Percentiles rank a stretch among this genome's conserved stretches.
Conservation (phyloP, 495 filamentous ascomycete genomes). For the Penicillium silybi region DNA sequence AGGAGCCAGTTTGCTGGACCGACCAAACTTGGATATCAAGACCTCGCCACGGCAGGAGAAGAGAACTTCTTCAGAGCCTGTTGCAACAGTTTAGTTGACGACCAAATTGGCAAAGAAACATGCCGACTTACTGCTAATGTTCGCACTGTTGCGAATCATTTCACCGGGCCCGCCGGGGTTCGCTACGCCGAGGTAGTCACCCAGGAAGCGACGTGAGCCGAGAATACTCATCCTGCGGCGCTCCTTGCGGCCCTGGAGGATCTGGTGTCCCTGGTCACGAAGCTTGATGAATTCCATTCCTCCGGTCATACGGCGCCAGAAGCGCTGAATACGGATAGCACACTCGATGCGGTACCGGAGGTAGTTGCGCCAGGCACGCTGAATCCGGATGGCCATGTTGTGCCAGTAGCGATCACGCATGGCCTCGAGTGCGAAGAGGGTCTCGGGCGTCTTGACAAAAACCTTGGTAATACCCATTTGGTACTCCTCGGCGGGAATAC, state of each 20-base stretch:
- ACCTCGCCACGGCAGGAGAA: constrained; percentile 91
- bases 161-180: constrained; percentile 78
- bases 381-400: constrained; percentile 98
- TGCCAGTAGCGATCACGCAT: constrained; percentile 99
- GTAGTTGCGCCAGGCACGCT: constrained; percentile 96
- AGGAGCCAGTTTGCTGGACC: constrained; percentile 88
- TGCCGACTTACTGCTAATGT: constrained; percentile 45
- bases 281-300: constrained; percentile 83
- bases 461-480: constrained; percentile 97
- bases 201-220: constrained; percentile 87
- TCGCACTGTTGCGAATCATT: constrained; percentile 68
- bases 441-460: constrained; percentile 98
- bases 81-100: constrained; percentile 10
- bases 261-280: constrained; percentile 82
- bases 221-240: constrained; percentile 84
- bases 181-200: constrained; percentile 88
- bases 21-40: constrained; percentile 87
- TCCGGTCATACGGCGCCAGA: constrained; percentile 88
- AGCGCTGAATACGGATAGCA: constrained; percentile 88
- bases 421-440: constrained; percentile 91
- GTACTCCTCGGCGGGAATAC: constrained; percentile 91
- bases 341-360: constrained; percentile 88
- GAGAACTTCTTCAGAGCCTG: constrained; percentile 64
- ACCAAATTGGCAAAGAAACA: background rate
- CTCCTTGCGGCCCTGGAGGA: constrained; percentile 84